A percentile compares a stretch with the other conserved stretches of the same genome.
Evolutionary conservation across 352 stramenopile species (phyloP).

Genomic region (Lagenidium giganteum): DNA sequence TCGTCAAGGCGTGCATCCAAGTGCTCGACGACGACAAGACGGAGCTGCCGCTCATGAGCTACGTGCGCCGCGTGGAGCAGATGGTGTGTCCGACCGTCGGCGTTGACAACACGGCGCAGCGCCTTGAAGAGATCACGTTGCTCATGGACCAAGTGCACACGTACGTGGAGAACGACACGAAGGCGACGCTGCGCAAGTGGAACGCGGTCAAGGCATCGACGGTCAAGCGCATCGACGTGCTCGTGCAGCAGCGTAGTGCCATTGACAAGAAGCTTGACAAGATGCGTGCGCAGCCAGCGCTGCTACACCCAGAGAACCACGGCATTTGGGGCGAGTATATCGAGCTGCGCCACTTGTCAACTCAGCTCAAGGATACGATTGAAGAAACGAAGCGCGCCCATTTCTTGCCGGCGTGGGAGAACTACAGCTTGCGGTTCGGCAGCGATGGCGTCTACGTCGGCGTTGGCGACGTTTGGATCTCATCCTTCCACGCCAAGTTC

Average conservation of each 20-base stretch:
- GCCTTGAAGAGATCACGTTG: constrained; percentile 36
- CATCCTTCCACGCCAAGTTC: constrained; percentile 69
- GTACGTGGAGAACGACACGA: constrained; percentile 32
- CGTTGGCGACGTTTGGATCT: constrained; percentile 67
- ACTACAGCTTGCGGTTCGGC: constrained; percentile 55
- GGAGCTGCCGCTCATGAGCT: constrained; percentile 32
- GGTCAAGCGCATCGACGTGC: constrained; percentile 62
- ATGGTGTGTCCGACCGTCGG: constrained; percentile 23
- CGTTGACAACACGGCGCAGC: constrained; percentile 8
- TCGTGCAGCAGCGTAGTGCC: constrained; percentile 44
- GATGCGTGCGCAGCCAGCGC: constrained; percentile 35
- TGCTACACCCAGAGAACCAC: constrained; percentile 44
- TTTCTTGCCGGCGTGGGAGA: constrained; percentile 56
- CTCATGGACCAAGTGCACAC: constrained; percentile 49
- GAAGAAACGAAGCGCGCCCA: constrained; percentile 66
- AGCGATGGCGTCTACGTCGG: constrained; percentile 69
- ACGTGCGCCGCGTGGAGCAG: constrained; percentile 48
- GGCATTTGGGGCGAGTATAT: constrained; percentile 58
- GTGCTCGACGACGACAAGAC: constrained; percentile 32
- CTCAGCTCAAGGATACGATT: constrained; percentile 49
- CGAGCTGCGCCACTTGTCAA: constrained; percentile 55
- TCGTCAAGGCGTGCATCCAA: constrained; percentile 53
- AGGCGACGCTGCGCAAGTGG: constrained; percentile 44
- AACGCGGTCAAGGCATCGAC: constrained; percentile 50
- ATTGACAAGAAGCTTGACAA: constrained; percentile 58